Conservation (phyloP, 805 yeast species). For the Brettanomyces nanus region DNA sequence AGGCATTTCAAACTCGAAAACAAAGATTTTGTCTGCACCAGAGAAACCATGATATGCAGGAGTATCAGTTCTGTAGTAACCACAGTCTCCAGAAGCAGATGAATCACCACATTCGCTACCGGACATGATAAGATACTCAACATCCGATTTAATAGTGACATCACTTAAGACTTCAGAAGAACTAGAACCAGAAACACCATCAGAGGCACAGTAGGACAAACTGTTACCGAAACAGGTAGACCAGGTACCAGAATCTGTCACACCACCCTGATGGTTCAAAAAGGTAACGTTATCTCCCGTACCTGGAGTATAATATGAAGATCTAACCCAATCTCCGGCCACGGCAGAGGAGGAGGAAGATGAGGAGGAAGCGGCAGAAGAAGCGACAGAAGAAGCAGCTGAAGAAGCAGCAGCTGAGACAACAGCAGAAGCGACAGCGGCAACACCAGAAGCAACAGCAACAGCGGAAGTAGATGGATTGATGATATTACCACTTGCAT, state of each 20-base stretch:
- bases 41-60: slow-evolving; percentile 95
- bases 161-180: slow-evolving; percentile 62
- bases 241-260: slow-evolving; percentile 81
- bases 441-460: slow-evolving; percentile 15
- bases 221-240: slow-evolving; percentile 86
- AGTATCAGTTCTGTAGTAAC: slow-evolving; percentile 74
- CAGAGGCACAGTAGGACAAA: slow-evolving; percentile 70
- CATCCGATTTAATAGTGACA: slow-evolving; percentile 60
- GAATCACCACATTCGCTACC: slow-evolving; percentile 48
- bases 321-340: slow-evolving; percentile 63
- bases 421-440: slow-evolving; percentile 20
- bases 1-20: slow-evolving; percentile 95
- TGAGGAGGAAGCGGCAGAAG: slow-evolving; percentile 13
- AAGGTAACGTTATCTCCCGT: slow-evolving; percentile 65
- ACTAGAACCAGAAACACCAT: slow-evolving; percentile 68
- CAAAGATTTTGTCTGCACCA: slow-evolving; percentile 77
- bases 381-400: slow-evolving; percentile 20
- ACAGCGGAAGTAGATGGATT: slow-evolving; percentile 14
- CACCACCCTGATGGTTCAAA: slow-evolving; percentile 84
- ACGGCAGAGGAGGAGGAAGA: slow-evolving; percentile 28
- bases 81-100: slow-evolving; percentile 52
- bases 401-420: slow-evolving; percentile 27
- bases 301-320: slow-evolving; percentile 60
- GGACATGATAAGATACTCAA: slow-evolving; percentile 78
- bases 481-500: slow-evolving; percentile 42